phyloP scores from a whole-genome alignment of 441 rosid genomes.

The Arabidopsis lyrata region DNA sequence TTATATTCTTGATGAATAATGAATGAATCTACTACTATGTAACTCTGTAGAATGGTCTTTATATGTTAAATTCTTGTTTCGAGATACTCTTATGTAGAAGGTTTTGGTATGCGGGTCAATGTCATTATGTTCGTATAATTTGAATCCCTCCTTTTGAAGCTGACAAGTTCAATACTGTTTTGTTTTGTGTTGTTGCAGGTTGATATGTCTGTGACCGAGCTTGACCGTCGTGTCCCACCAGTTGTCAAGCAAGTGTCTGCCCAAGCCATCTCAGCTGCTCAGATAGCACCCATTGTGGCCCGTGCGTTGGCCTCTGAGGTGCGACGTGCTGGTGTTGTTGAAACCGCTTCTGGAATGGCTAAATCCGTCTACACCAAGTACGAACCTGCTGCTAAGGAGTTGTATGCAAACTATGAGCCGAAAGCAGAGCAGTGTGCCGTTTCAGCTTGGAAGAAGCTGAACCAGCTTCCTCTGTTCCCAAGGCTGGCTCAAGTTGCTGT shows the following conservation, averaged over 20 bases:
- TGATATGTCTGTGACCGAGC: slow-evolving; percentile 63
- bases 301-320: slow-evolving; percentile 75
- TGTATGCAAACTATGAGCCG: slow-evolving; percentile 84
- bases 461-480: slow-evolving; percentile 86
- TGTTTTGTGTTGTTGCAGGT: slow-evolving; percentile 54
- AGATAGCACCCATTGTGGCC: slow-evolving; percentile 74
- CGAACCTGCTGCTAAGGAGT: slow-evolving; percentile 83
- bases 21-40: not conserved
- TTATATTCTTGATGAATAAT: not conserved
- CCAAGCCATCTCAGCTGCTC: slow-evolving; percentile 73
- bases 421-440: slow-evolving; percentile 83
- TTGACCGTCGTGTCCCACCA: slow-evolving; percentile 75
- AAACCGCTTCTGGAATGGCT: slow-evolving; percentile 76
- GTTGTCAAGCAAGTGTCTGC: slow-evolving; percentile 74
- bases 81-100: not conserved
- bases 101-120: not conserved
- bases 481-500: slow-evolving; percentile 72
- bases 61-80: not conserved
- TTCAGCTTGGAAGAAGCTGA: slow-evolving; percentile 84
- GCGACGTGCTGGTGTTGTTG: slow-evolving; percentile 70
- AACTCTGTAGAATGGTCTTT: not conserved
- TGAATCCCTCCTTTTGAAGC: not conserved
- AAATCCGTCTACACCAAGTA: slow-evolving; percentile 70
- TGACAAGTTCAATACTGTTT: not conserved
- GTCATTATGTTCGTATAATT: not conserved